Evolutionary conservation across 495 filamentous ascomycete species (phyloP), one percentile per base, ranked within the genome.

Genomic region (Arthonia radiata): DNA sequence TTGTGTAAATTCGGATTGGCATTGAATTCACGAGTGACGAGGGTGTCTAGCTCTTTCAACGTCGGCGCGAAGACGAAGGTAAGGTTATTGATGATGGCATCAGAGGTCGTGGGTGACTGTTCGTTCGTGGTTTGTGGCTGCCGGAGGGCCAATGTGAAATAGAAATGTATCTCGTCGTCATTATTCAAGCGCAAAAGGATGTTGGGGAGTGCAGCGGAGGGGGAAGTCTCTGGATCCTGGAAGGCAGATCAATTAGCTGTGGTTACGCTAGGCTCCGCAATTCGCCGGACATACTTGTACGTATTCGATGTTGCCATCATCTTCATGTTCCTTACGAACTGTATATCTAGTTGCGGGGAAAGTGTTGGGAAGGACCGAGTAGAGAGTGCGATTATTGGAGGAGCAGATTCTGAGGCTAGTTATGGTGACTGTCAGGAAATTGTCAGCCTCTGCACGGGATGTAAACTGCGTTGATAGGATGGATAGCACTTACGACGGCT

Each of bases 1-100:
- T 91, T 92, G 53, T 97, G 86, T 16, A 97, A 53, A 44, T 97
- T 97, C 1, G 89, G 86, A 37, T 97, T 82, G 16, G 83, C 80
- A 34, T 94, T 79, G 40, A 97, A 93, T 46, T 97, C 86, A 34
- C 80, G 57, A 13, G 79, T 93, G 24, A 93, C 71, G 15, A 97
- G 54, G 36, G 86, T 93, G 39, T 93, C 86, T 8, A 97, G 60
- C 33, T 93, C 86, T 44, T 67, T 72, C 6, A 66, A 49, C 34
- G 64, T 89, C 2, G 83, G 74, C 16, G 74, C 83, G 43, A 80
- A 81, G 23, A 83, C 72, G 49, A 80, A 93, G 4, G 86, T 97
- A 4, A 97, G 61, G 18, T 82, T 81, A 28, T 74, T 89, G 25
- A 97, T 68, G 9, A 60, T 53, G 6, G 80, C 86, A 38, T 91